Conservation (phyloP, 108 stramenopile genomes). For the Cyclotella atomus region DNA sequence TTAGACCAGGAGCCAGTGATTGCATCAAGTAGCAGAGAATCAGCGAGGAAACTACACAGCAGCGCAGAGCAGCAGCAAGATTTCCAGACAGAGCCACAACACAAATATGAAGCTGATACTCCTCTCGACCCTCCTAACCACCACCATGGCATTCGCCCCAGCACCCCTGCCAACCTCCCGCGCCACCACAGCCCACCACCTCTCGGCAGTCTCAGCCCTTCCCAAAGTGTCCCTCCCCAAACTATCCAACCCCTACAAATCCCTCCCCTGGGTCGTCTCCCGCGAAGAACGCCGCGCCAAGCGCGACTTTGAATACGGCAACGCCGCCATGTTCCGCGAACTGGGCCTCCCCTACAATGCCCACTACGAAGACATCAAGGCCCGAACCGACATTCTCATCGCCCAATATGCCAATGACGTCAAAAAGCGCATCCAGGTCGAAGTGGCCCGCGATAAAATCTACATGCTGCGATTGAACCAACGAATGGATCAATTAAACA, state of each 20-base stretch:
- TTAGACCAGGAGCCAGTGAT: no score
- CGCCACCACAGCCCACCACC: constrained; percentile 5
- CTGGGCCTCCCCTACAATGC: constrained; percentile 85
- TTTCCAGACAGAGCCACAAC: background rate
- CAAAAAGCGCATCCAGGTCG: constrained; percentile 78
- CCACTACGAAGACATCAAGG: constrained; percentile 82
- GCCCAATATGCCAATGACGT: constrained; percentile 50
- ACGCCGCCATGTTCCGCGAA: constrained; percentile 75
- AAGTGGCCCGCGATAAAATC: constrained; percentile 85
- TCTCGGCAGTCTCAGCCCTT: background rate
- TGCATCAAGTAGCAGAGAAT: no score
- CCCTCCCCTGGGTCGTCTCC: constrained; percentile 75
- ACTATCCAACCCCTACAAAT: constrained; percentile 71
- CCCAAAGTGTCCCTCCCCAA: constrained; percentile 38
- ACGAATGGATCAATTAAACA: constrained; percentile 70
- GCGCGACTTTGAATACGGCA: constrained; percentile 62
- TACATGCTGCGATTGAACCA: constrained; percentile 82
- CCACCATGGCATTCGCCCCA: constrained; percentile 24
- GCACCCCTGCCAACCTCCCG: background rate
- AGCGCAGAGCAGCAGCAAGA: no score
- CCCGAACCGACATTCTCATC: constrained; percentile 67
- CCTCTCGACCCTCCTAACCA: constrained; percentile 10
- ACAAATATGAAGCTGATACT: constrained; percentile 22
- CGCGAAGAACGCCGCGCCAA: constrained; percentile 56
- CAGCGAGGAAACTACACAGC: background rate